phyloP scores from a whole-genome alignment of 768 basidiomycete genomes.

The Boletellus emodensis region DNA sequence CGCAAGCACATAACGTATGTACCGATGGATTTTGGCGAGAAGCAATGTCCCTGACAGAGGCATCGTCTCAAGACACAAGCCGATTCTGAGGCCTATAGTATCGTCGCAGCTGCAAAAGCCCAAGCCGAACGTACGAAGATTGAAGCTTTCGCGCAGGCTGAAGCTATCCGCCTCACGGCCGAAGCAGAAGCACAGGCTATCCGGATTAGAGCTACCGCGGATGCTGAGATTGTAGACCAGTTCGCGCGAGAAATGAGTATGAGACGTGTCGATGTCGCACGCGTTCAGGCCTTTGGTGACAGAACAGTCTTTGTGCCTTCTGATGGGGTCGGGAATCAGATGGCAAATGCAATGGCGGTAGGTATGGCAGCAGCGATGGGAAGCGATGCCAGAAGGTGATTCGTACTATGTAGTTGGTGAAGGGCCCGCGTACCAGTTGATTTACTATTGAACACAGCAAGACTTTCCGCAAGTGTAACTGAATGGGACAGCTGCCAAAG shows the following conservation, averaged over 20 bases:
- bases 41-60: constrained; percentile 5
- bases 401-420: not conserved
- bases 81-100: constrained; percentile 70
- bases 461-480: too few relatives aligned
- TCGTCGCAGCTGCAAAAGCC: constrained; percentile 72
- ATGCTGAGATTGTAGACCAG: constrained; percentile 52
- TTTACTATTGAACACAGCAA: not conserved
- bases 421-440: too few relatives aligned
- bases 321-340: constrained; percentile 52
- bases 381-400: constrained; percentile 17
- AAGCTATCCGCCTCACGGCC: constrained; percentile 71
- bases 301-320: constrained; percentile 69
- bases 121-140: constrained; percentile 63
- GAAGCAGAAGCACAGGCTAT: constrained; percentile 72
- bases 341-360: constrained; percentile 58
- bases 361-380: constrained; percentile 74
- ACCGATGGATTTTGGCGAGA: not conserved
- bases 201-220: constrained; percentile 60
- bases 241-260: constrained; percentile 79
- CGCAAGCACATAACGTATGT: constrained; percentile 51
- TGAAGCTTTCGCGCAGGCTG: constrained; percentile 72
- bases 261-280: constrained; percentile 58
- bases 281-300: constrained; percentile 62
- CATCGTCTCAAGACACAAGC: constrained; percentile 49
- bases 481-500: too few relatives aligned